Conservation (phyloP, 31 red algal species). For the Porphyra umbilicalis region DNA sequence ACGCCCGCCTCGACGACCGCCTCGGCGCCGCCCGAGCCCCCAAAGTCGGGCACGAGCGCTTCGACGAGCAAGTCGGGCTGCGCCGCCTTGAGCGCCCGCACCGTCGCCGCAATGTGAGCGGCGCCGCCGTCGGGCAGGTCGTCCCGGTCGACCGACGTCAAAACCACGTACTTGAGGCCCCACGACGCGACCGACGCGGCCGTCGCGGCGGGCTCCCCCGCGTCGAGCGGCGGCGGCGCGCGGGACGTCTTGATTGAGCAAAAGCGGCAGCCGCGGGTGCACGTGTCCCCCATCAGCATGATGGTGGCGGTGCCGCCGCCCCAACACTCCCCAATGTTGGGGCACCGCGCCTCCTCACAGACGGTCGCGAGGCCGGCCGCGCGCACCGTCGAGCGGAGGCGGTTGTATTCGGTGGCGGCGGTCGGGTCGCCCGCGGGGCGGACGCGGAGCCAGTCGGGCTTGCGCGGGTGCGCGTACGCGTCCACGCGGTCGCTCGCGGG, state of each 20-base stretch:
- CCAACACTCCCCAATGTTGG: conserved; percentile 99
- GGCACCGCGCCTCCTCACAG: conserved; percentile 97
- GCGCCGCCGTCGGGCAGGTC: conserved; percentile 85
- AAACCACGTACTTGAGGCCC: conserved; percentile 85
- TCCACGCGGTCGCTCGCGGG: conserved; percentile 26
- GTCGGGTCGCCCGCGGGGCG: conserved; percentile 78
- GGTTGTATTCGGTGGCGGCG: conserved; percentile 50
- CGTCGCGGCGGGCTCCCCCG: conserved; percentile 33
- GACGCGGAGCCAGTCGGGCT: conserved; percentile 88
- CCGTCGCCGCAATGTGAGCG: conserved; percentile 54
- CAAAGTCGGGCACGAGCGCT: conserved; percentile 77
- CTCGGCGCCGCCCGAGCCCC: conserved; percentile 17
- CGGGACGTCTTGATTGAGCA: conserved; percentile 87
- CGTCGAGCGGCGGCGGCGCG: conserved; percentile 61
- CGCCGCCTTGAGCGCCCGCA: conserved; percentile 30
- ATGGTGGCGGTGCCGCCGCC: conserved; percentile 98
- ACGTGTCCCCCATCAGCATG: conserved; percentile 99
- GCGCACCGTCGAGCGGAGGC: conserved; percentile 56
- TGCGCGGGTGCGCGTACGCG: conserved; percentile 68
- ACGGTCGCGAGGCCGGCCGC: conserved; percentile 80
- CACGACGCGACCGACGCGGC: conserved; percentile 36
- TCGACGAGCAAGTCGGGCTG: conserved; percentile 74
- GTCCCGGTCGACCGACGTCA: conserved; percentile 88
- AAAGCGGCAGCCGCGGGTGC: conserved; percentile 96
- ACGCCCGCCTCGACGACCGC: conserved; percentile 53